Evolutionary conservation across 441 rosid genomes (phyloP).

Genomic region (Mallotus japonicus): DNA sequence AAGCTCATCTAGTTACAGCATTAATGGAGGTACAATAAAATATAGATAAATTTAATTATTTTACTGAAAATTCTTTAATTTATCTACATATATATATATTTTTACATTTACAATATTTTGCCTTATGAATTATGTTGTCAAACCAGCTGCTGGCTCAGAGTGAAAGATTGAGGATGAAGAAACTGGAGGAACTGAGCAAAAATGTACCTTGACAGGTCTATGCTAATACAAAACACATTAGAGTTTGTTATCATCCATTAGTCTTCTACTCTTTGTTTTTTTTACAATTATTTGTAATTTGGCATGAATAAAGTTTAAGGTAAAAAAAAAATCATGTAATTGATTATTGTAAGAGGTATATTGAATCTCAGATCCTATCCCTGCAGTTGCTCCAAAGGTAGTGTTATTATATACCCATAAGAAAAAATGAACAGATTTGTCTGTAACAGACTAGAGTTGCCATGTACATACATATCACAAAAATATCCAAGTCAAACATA

Average conservation of each 20-base stretch:
- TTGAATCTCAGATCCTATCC: too few species aligned
- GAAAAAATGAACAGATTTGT: too few species aligned
- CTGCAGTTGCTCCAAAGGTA: background rate
- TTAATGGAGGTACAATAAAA: conserved; percentile 54
- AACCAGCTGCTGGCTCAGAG: conserved; percentile 61
- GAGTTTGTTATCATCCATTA: background rate
- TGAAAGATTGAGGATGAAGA: conserved; percentile 62
- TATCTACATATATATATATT: too few species aligned
- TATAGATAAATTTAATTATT: too few species aligned
- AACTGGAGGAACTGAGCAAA: conserved; percentile 67
- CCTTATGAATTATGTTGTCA: background rate
- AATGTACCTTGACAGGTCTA: conserved; percentile 30
- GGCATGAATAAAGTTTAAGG: background rate
- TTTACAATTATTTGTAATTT: background rate
- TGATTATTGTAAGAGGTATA: too few species aligned
- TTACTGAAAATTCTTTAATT: background rate
- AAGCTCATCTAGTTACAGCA: conserved; percentile 53
- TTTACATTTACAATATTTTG: too few species aligned
- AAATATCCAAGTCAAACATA: background rate
- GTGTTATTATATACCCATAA: background rate
- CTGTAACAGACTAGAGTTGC: too few species aligned
- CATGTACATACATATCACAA: background rate
- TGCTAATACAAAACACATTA: background rate
- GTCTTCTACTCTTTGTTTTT: background rate
- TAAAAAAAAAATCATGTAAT: too few species aligned